Conservation (phyloP, 2,329 filamentous ascomycete species). For the Achaetomium macrosporum region DNA sequence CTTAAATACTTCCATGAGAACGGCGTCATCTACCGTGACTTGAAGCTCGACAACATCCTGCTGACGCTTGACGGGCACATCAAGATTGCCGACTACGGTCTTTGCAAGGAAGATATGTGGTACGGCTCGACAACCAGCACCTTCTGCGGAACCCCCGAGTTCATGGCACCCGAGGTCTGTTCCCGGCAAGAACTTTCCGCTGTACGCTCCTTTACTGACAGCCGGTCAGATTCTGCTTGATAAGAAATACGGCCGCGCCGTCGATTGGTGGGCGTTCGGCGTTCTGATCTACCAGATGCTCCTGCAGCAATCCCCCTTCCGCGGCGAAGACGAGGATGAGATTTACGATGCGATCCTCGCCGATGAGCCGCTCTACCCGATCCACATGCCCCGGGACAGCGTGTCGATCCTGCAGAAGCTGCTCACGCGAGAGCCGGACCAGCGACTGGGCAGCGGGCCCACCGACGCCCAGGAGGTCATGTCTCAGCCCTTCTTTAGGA, state of each 20-base stretch:
- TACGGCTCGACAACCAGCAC: conserved; percentile 95
- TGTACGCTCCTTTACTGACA: neutral
- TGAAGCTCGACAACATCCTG: conserved; percentile 90
- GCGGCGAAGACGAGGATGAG: conserved; percentile 97
- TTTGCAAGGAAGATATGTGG: conserved; percentile 99
- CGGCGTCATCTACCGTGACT: conserved; percentile 95
- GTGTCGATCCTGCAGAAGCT: conserved; percentile 98
- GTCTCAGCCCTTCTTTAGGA: conserved; percentile 97
- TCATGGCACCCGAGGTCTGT: conserved; percentile 93
- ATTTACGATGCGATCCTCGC: conserved; percentile 98
- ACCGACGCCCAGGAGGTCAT: conserved; percentile 98
- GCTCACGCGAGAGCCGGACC: conserved; percentile 87
- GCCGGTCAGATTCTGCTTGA: conserved; percentile 74
- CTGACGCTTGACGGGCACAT: conserved; percentile 94
- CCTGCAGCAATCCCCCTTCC: conserved; percentile 96
- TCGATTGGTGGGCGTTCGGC: conserved; percentile 99
- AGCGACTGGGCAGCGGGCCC: conserved; percentile 85
- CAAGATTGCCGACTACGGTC: conserved; percentile 96
- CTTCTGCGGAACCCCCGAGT: conserved; percentile 98
- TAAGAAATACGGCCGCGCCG: conserved; percentile 95
- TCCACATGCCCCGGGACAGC: conserved; percentile 96
- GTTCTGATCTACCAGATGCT: conserved; percentile 99
- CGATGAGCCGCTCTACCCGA: conserved; percentile 94
- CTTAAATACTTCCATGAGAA: conserved; percentile 99
- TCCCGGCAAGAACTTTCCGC: neutral